These are phyloP conservation scores for Vitis rotundifolia DNA, from an alignment of 164 flowering plant species.

Conservation along the genomic window DNA sequence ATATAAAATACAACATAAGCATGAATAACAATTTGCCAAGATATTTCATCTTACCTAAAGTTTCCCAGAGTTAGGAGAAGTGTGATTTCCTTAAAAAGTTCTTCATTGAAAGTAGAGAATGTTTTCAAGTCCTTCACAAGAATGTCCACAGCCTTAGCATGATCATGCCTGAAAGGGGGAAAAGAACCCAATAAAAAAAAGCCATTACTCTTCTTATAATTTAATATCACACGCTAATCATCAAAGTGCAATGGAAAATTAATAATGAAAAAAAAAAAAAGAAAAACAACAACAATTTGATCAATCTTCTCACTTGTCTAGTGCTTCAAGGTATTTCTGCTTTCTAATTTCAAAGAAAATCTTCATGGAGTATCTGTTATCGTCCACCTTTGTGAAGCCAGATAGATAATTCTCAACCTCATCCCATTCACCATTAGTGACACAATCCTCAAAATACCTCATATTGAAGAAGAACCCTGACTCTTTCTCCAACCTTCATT, in stretches of 20 bases:
- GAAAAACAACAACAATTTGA: background rate
- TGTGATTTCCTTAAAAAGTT: constrained; percentile 31
- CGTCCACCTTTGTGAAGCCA: constrained; percentile 54
- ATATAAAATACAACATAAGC: background rate
- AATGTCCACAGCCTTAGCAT: constrained; percentile 31
- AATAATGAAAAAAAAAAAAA: background rate
- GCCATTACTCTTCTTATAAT: background rate
- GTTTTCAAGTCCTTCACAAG: constrained; percentile 33
- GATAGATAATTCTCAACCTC: constrained; percentile 47
- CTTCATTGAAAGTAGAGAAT: constrained; percentile 32
- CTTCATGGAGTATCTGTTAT: constrained; percentile 37
- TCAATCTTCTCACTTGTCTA: constrained; percentile 34
- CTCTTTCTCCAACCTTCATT: constrained; percentile 29
- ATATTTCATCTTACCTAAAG: constrained; percentile 26
- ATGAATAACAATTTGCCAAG: background rate
- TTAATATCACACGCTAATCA: background rate
- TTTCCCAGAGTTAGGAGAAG: constrained; percentile 32
- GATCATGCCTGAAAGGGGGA: constrained; percentile 22
- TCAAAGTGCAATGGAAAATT: constrained; percentile 5
- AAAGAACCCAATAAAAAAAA: background rate
- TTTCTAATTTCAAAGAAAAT: constrained; percentile 44
- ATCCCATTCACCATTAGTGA: constrained; percentile 36
- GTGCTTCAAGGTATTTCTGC: constrained; percentile 58
- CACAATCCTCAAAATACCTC: constrained; percentile 33
- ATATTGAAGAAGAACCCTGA: constrained; percentile 39